phyloP scores from a whole-genome alignment of 768 basidiomycete genomes.

The Suillus cothurnatus region DNA sequence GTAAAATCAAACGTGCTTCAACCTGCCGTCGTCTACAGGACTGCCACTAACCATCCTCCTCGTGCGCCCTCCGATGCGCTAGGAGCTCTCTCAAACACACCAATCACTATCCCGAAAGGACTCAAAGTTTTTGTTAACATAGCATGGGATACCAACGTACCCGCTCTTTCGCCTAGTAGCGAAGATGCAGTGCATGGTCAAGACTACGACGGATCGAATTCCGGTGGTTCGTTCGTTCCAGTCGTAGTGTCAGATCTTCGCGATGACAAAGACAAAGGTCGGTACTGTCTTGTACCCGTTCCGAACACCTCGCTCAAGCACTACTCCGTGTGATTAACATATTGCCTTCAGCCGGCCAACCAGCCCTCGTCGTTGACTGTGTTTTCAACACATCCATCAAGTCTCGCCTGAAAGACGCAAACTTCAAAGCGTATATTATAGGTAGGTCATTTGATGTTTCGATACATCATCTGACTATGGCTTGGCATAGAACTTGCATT shows the following conservation, averaged over 20 bases:
- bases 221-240: constrained; percentile 64
- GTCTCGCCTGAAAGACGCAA: constrained; percentile 59
- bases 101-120: constrained; percentile 44
- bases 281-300: constrained; percentile 17
- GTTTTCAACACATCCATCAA: constrained; percentile 63
- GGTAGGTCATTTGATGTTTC: constrained; percentile 44
- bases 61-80: constrained; percentile 1
- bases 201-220: constrained; percentile 40
- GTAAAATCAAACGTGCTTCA: constrained; percentile 57
- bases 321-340: constrained; percentile 3
- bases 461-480: constrained; percentile 16
- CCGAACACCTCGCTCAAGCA: constrained; percentile 5
- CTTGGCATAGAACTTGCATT: constrained; percentile 59
- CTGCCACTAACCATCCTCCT: constrained; percentile 9
- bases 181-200: constrained; percentile 58
- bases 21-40: constrained; percentile 32
- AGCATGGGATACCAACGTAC: constrained; percentile 68
- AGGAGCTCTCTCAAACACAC: constrained; percentile 27
- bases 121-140: constrained; percentile 77
- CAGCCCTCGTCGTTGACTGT: constrained; percentile 73
- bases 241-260: constrained; percentile 68
- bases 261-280: constrained; percentile 72
- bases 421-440: constrained; percentile 70
- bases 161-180: constrained; percentile 63
- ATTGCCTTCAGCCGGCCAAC: constrained; percentile 58